Evolutionary conservation across 495 filamentous ascomycete genomes (phyloP), one percentile per base, ranked within the genome.

Genomic region (Hyaloscypha bicolor): DNA sequence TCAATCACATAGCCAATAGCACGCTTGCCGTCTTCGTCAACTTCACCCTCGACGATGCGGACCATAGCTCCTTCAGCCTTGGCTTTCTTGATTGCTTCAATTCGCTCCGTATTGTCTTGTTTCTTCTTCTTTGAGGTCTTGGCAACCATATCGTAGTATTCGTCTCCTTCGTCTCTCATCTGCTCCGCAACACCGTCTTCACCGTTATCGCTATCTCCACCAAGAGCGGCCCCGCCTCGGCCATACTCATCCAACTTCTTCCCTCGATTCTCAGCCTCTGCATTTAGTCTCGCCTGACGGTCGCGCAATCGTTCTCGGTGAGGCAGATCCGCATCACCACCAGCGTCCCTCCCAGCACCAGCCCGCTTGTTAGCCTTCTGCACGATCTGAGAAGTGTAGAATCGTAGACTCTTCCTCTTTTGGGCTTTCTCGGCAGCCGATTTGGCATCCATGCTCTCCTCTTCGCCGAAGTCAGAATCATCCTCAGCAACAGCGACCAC

Each of bases 351-450:
- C 62, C 91, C 92, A 30, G 92, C 92, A n/a, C 82, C 87, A 5
- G 82, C 88, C 39, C 95, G 92, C 72, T 91, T 93, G 78, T 91
- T 94, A 64, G 90, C 85, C 77, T 97, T 97, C 74, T 97, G 93
- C 32, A 91, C 90, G 63, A 98, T 91, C 74, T 98, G 95, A 6
- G 93, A 95, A 30, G 96, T 97, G 83, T 99, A 97, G 80, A 99
- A 99, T 62, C 92, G 89, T 48, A 99, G 87, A 67, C 83, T 91
- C 78, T 94, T 95, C 82, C 93, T 96, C 72, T 90, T 89, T 58
- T 83, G 81, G 4, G 88, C 91, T 79, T 98, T 99, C 67, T 95
- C 91, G 60, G 89, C 90, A 0, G 90, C 89, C 65, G 78, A 72
- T 63, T 76, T 79, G 21, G 76, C 77, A 65, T 84, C 81, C 22